Base-by-base conservation (phyloP, 2,329 filamentous ascomycete species). In the Passalora sequoiae region DNA sequence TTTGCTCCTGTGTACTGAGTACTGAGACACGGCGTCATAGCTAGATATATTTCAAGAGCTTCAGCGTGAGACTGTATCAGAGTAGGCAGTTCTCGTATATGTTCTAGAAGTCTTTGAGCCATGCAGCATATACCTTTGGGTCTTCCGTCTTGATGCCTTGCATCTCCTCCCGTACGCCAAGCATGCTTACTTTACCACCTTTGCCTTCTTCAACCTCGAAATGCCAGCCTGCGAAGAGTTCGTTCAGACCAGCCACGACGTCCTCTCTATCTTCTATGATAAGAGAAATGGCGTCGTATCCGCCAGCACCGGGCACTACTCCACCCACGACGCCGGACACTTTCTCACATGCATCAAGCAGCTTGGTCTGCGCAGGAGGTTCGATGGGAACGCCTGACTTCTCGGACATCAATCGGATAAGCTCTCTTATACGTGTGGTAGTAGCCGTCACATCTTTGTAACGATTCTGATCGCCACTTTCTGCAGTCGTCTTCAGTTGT, bases 301-400 rank as follows among this genome's bases (percentile, higher is more conserved):
- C 92, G 7, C 92, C 92, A 0, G 92, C 92, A 0, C 92, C 92
- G 0, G 92, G 92, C 0, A 96, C 92, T 0, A 97, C 88, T 0
- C 89, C 92, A 1, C 89, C 89, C 52, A 89, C 78, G 3, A 97
- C 89, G 4, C 91, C 92, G 0, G 84, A 75, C 1, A 96, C 69
- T 3, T 68, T 64, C 3, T 73, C 77, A 44, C 91, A 74, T 7
- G 81, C 85, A 66, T 98, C 85, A 25, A 98, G 69, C 47, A 98
- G 71, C 59, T 79, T 77, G 1, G 88, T 95, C 73, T 98, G 92
- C 54, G 84, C 81, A 30, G 73, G 73, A 0, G 92, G 92, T 71
- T 98, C 92, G 53, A 98, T 89, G 3, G 89, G 89, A 6, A 95
- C 89, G 1, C 74, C 80, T 39, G 85, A 86, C 46, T 74, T 73